These are phyloP conservation scores for Peterozyma xylosa DNA, from an alignment of 805 yeast species.

Conservation along the genomic window DNA sequence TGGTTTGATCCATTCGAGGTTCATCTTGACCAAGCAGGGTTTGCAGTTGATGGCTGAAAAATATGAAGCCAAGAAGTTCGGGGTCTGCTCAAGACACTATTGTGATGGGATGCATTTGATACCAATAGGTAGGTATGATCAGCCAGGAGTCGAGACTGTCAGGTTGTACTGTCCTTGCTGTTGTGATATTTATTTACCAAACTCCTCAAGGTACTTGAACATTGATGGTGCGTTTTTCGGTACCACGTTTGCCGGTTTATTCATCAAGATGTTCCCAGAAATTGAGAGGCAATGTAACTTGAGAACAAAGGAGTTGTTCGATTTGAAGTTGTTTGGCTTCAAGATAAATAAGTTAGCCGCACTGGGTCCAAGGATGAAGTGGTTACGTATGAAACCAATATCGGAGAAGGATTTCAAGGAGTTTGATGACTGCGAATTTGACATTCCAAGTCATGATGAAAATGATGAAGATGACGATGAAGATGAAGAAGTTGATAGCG, in stretches of 20 bases:
- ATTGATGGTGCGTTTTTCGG: conserved; percentile 98
- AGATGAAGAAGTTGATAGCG: conserved; percentile 7
- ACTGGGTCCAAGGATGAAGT: conserved; percentile 91
- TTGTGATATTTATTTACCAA: conserved; percentile 83
- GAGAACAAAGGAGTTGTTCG: conserved; percentile 50
- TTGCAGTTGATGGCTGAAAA: conserved; percentile 89
- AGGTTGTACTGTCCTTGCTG: conserved; percentile 93
- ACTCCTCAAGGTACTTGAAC: conserved; percentile 76
- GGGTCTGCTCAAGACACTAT: conserved; percentile 81
- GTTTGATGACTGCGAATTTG: conserved; percentile 56
- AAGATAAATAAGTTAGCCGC: conserved; percentile 63
- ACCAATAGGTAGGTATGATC: conserved; percentile 88
- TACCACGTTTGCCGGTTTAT: conserved; percentile 88
- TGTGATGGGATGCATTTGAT: conserved; percentile 87
- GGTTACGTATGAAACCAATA: conserved; percentile 80
- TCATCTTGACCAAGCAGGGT: conserved; percentile 83
- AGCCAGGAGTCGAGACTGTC: conserved; percentile 88
- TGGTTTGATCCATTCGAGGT: conserved; percentile 92
- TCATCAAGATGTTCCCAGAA: conserved; percentile 87
- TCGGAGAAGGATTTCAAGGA: conserved; percentile 56
- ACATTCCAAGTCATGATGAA: conserved; percentile 36
- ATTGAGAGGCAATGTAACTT: conserved; percentile 68
- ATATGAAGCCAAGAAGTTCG: conserved; percentile 83
- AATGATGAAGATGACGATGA: conserved; percentile 19
- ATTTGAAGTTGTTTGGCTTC: conserved; percentile 84